phyloP scores from a whole-genome alignment of 2,329 filamentous ascomycete species.

The Epichloe baconii region DNA sequence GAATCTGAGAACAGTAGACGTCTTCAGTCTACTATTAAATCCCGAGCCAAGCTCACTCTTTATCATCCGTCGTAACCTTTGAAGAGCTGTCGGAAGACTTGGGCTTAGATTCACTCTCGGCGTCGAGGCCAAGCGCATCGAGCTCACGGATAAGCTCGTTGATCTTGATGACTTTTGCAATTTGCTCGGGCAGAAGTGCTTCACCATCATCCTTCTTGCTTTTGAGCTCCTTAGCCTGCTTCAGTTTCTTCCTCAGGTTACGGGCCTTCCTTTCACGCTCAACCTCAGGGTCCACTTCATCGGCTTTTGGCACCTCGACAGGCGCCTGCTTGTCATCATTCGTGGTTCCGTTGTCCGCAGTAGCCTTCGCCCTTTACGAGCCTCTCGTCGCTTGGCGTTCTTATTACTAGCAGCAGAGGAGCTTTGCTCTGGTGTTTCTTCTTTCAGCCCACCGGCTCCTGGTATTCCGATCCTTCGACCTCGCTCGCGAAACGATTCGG shows the following conservation, averaged over 20 bases:
- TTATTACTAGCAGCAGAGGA: conserved; percentile 55
- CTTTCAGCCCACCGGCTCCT: conserved; percentile 51
- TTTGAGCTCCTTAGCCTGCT: conserved; percentile 81
- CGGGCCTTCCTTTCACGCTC: conserved; percentile 89
- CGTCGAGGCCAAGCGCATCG: conserved; percentile 70
- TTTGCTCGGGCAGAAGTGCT: conserved; percentile 77
- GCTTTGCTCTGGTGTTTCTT: conserved; percentile 32
- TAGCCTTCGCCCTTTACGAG: conserved; percentile 41
- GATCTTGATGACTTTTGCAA: conserved; percentile 96
- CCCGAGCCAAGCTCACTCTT: background rate
- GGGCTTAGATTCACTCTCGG: conserved; percentile 51
- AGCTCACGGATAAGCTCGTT: conserved; percentile 84
- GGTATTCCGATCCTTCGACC: conserved; percentile 51
- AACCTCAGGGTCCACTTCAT: conserved; percentile 50
- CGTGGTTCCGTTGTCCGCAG: conserved; percentile 49
- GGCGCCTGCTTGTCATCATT: conserved; percentile 26
- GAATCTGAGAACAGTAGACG: background rate
- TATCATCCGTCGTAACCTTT: background rate
- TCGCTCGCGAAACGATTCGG: conserved; percentile 71
- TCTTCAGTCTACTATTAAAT: background rate
- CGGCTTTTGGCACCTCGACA: conserved; percentile 17
- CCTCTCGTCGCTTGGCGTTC: conserved; percentile 65
- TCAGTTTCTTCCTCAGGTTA: conserved; percentile 85
- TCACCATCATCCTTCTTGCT: conserved; percentile 84
- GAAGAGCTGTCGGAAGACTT: conserved; percentile 5